These are phyloP conservation scores for Lomentospora prolificans DNA, from an alignment of 2,329 filamentous ascomycete species.

Conservation along the genomic window DNA sequence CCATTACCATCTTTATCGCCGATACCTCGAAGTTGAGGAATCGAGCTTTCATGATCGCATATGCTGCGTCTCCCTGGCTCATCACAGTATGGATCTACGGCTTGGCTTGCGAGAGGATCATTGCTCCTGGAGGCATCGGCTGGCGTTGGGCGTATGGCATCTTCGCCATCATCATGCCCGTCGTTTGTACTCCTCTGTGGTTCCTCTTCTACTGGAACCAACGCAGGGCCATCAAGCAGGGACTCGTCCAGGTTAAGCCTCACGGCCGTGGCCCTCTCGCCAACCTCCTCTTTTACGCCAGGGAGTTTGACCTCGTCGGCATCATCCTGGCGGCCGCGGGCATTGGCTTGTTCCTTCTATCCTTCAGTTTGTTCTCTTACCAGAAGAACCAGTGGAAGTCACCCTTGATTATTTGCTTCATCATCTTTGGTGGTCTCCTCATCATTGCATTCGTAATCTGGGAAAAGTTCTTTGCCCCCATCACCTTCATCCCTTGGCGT, in stretches of 20 bases:
- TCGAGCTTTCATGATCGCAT: slow-evolving; percentile 53
- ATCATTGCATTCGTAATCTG: slow-evolving; percentile 46
- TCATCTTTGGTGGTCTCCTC: slow-evolving; percentile 45
- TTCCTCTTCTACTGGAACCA: slow-evolving; percentile 48
- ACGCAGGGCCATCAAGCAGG: slow-evolving; percentile 46
- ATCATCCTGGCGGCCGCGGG: slow-evolving; percentile 44
- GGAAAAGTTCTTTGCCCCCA: slow-evolving; percentile 46
- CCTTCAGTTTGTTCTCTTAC: slow-evolving; percentile 45
- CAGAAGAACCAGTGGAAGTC: slow-evolving; percentile 37
- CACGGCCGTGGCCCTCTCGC: background rate
- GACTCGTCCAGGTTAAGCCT: slow-evolving; percentile 26
- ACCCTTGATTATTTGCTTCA: slow-evolving; percentile 41
- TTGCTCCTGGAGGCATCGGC: slow-evolving; percentile 30
- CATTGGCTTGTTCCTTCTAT: slow-evolving; percentile 50
- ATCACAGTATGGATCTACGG: slow-evolving; percentile 56
- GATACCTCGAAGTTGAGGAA: slow-evolving; percentile 59
- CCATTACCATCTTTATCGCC: slow-evolving; percentile 49
- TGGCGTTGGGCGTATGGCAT: slow-evolving; percentile 62
- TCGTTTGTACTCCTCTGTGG: slow-evolving; percentile 48
- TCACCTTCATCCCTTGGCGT: slow-evolving; percentile 45
- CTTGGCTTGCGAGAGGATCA: slow-evolving; percentile 42
- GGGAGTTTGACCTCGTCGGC: slow-evolving; percentile 50
- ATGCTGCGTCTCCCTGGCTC: slow-evolving; percentile 56
- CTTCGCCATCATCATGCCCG: slow-evolving; percentile 53
- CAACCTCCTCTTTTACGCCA: slow-evolving; percentile 33